Evolutionary conservation across 495 filamentous ascomycete genomes (phyloP), one percentile per base, ranked within the genome.

Genomic region (Beverwykella pulmonaria): DNA sequence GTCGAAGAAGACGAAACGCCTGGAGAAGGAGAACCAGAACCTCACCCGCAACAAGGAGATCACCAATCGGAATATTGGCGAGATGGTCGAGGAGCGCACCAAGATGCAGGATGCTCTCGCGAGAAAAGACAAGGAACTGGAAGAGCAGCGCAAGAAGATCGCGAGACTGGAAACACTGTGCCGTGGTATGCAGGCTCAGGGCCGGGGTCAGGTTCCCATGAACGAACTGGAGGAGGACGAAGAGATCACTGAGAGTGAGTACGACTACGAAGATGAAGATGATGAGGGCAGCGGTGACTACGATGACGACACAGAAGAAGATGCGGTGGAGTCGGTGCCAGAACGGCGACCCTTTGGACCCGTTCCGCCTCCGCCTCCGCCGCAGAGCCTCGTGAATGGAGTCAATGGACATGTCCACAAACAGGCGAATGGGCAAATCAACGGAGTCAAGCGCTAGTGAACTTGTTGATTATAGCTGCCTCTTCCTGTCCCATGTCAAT

Each of bases 1-100:
- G 95, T 96, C 92, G 0, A 97, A 97, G 81, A 98, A 98, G 81
- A 97, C 94, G 4, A 97, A 98, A 76, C 88, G 94, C 17, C 82
- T 98, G 26, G 94, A 98, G 75, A 96, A 96, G 75, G 95, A 98
- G 73, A 98, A 98, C 71, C 86, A 92, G 66, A 89, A 86, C 30
- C 86, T 96, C 36, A 95, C 91, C 60, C 85, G 94, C 59, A 98
- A 97, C 77, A 92, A 97, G 73, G 92, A 97, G 68, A 85, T 90
- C 39, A 95, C 93, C 9, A 96, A 93, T 71, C 88, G 88, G 66
- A 98, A 97, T 76, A 97, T 98, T 73, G 82, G 97, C 32, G 90
- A 96, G 78, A 97, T 98, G 95, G 94, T 94, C 8, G 94, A 98
- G 76, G 95, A 98, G 73, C 87, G 94, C 12, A 92, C 89, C 25